Evolutionary conservation across 1,284 basidiomycete genomes (phyloP).

Genomic region (Exobasidium cylindrosporum): DNA sequence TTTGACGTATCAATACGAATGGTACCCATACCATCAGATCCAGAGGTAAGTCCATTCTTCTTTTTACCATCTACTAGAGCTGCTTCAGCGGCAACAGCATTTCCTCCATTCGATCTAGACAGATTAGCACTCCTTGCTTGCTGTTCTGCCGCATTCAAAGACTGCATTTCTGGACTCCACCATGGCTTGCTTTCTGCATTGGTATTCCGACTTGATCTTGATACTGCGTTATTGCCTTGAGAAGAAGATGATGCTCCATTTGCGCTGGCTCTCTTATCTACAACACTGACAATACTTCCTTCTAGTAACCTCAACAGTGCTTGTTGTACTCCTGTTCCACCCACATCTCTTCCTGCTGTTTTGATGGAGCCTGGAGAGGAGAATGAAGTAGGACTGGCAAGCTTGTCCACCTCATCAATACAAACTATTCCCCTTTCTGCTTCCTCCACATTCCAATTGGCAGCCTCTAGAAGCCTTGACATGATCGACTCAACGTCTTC

Average conservation of each 20-base stretch:
- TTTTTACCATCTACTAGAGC: not conserved
- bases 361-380: conserved; percentile 58
- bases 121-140: not conserved
- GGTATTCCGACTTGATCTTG: not conserved
- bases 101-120: not conserved
- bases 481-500: conserved; percentile 42
- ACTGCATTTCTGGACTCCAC: conserved; percentile 7
- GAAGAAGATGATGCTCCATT: conserved; percentile 15
- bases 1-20: conserved; percentile 67
- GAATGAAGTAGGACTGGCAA: conserved; percentile 59
- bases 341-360: conserved; percentile 76
- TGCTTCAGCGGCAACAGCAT: not conserved
- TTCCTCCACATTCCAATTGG: conserved; percentile 25
- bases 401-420: conserved; percentile 94
- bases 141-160: conserved; percentile 1
- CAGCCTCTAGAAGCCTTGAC: conserved; percentile 26
- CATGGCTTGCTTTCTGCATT: conserved; percentile 1
- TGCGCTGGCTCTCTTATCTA: conserved; percentile 63
- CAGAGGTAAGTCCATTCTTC: not conserved
- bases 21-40: conserved; percentile 3
- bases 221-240: not conserved
- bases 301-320: conserved; percentile 86
- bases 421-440: conserved; percentile 68
- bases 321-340: conserved; percentile 94
- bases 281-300: conserved; percentile 75